Base-by-base conservation (phyloP, 2,329 filamentous ascomycete genomes). In the Penicillium corylophilum region DNA sequence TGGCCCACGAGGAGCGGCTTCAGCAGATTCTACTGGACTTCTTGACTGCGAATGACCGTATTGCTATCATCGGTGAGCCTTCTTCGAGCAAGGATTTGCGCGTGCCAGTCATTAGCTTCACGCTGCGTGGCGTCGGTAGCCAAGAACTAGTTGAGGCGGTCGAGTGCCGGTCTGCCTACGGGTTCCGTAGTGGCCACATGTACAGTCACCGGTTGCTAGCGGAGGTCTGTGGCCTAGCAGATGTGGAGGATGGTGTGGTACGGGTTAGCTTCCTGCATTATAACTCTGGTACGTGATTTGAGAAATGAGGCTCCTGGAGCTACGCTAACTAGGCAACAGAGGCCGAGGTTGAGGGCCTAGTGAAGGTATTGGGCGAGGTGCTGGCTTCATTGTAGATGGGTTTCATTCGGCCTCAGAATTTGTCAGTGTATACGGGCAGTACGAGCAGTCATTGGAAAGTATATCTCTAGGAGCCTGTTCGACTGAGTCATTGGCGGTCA, bases 221-320 rank as follows among this genome's bases (percentile, higher is more conserved):
- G 51, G 81, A 86, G 2, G 72, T 88, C 0, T 64, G 89, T 33
- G 77, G 77, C 0, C 69, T 88, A 44, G 78, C 75, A 0, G 74
- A 79, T 24, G 76, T 84, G 48, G 74, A 79, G 8, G 79, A 88
- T 58, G 87, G 85, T 0, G 81, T 89, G 8, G 78, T 87, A 4
- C 77, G 87, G 56, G 83, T 89, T n/a, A 88, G 84, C 61, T 77
- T 89, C 76, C 79, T 87, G 48, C 86, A 89, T 69, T 90, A 90
- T 64, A 90, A 90, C 61, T 88, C 84, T 2, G 64, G 81, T 83
- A 64, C 75, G 80, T 77, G 28, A 12, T 7, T 22, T 36, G 10
- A 9, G 12, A 5, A 31, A 44, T 46, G 7, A 8, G 24, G 15
- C 43, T 40, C 23, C 29, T 23, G 24, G n/a, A 18, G 15, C 18